phyloP scores from a whole-genome alignment of 441 rosid genomes.

The Erodium moschatum region DNA sequence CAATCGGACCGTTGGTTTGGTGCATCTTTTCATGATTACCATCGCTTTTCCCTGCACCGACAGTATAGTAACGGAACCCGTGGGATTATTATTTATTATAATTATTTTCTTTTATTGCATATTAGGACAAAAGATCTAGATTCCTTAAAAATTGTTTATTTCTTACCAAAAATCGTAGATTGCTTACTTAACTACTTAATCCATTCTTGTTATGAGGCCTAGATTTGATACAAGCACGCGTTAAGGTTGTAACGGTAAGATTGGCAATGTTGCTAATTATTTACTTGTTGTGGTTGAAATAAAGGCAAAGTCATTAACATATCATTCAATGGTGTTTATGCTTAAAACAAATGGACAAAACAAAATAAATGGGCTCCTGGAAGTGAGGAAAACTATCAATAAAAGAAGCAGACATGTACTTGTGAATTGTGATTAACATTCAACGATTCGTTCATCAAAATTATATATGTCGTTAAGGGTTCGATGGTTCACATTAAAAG shows the following conservation, averaged over 20 bases:
- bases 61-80: conserved; percentile 6
- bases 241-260: neutral
- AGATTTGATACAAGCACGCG: too few species aligned
- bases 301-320: neutral
- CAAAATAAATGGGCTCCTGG: neutral
- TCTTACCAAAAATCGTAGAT: neutral
- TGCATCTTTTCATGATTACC: conserved; percentile 4
- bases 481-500: too few species aligned
- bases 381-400: too few species aligned
- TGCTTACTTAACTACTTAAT: neutral
- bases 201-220: neutral
- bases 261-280: neutral
- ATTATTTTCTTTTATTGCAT: neutral
- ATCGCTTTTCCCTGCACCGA: conserved; percentile 7
- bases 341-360: neutral
- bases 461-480: too few species aligned
- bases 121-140: neutral
- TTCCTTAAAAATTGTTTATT: neutral
- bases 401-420: too few species aligned
- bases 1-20: neutral
- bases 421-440: too few species aligned
- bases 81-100: neutral
- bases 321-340: neutral
- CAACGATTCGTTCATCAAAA: too few species aligned
- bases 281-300: neutral